Percentiles rank a stretch among this genome's conserved stretches.
These are phyloP conservation scores for Apophysomyces elegans DNA, from an alignment of 371 early-diverging fungal species.

Conservation along the genomic window DNA sequence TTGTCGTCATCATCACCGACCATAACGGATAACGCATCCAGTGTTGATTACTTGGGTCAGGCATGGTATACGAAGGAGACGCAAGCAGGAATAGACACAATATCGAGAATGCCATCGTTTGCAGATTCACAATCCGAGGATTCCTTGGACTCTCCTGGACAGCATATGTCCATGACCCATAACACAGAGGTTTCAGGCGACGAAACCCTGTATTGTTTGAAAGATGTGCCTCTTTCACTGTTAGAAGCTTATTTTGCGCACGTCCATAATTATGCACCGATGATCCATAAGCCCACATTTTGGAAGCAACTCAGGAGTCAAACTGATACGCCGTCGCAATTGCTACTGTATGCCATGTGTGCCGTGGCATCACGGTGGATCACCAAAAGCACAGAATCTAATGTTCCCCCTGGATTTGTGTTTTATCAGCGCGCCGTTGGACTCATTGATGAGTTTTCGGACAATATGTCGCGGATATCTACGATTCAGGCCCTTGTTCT, in stretches of 20 bases:
- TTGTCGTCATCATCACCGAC: background rate
- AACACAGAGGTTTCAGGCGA: background rate
- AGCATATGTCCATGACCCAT: background rate
- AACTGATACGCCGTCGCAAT: constrained; percentile 50
- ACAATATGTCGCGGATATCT: constrained; percentile 60
- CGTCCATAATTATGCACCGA: constrained; percentile 64
- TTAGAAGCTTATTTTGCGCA: constrained; percentile 54
- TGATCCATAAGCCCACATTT: constrained; percentile 61
- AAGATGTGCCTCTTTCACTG: constrained; percentile 26
- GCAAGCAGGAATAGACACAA: constrained; percentile 35
- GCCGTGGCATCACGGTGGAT: constrained; percentile 60
- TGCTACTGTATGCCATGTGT: constrained; percentile 63
- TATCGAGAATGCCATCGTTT: constrained; percentile 12
- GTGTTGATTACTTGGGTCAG: constrained; percentile 51
- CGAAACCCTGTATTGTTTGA: background rate
- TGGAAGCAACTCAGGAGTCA: constrained; percentile 48
- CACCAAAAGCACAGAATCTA: constrained; percentile 6
- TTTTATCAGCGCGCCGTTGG: constrained; percentile 49
- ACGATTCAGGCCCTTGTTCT: constrained; percentile 74
- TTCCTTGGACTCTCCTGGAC: background rate
- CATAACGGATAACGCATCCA: constrained; percentile 26
- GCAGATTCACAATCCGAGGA: constrained; percentile 1
- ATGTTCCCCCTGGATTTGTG: constrained; percentile 34
- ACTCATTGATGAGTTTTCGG: constrained; percentile 69
- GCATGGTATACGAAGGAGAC: constrained; percentile 45